A percentile compares a stretch with the other conserved stretches of the same genome.
Evolutionary conservation across 805 yeast species (phyloP).

Genomic region (Helenozyma baotianmanensis): DNA sequence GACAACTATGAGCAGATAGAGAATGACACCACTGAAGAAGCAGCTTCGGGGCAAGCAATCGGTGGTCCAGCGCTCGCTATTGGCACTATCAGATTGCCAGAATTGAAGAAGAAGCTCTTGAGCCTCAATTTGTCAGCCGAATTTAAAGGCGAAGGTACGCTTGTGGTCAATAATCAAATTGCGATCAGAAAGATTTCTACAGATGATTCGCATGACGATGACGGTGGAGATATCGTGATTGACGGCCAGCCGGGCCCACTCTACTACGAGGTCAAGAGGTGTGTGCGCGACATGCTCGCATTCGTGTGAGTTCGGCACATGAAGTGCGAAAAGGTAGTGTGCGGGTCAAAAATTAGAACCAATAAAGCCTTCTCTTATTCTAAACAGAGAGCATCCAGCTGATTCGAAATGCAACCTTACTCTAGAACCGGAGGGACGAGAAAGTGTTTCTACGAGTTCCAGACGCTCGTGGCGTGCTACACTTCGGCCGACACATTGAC

Average conservation of each 20-base stretch:
- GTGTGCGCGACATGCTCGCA: constrained; percentile 71
- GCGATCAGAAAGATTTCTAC: constrained; percentile 64
- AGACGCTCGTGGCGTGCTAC: constrained; percentile 39
- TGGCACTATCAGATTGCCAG: constrained; percentile 85
- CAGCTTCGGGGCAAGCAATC: neutral
- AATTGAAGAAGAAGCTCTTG: constrained; percentile 60
- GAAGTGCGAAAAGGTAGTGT: constrained; percentile 7
- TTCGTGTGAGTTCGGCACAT: constrained; percentile 41
- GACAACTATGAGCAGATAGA: neutral
- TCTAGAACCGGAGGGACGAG: constrained; percentile 46
- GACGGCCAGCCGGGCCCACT: constrained; percentile 76
- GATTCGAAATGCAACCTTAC: constrained; percentile 45
- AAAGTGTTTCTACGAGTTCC: constrained; percentile 45
- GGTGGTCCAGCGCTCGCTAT: constrained; percentile 47
- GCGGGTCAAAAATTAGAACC: constrained; percentile 9
- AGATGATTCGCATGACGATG: constrained; percentile 36
- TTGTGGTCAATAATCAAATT: constrained; percentile 76
- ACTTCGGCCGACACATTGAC: constrained; percentile 41
- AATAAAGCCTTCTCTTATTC: too few relatives aligned
- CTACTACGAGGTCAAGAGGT: constrained; percentile 71
- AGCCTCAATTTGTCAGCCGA: constrained; percentile 68
- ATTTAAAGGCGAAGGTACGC: constrained; percentile 87
- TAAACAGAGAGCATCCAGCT: too few relatives aligned
- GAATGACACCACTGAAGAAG: neutral
- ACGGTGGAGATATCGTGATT: constrained; percentile 76